These are phyloP conservation scores for Penicillium rolfsii DNA, from an alignment of 2,329 filamentous ascomycete species.

Conservation along the genomic window DNA sequence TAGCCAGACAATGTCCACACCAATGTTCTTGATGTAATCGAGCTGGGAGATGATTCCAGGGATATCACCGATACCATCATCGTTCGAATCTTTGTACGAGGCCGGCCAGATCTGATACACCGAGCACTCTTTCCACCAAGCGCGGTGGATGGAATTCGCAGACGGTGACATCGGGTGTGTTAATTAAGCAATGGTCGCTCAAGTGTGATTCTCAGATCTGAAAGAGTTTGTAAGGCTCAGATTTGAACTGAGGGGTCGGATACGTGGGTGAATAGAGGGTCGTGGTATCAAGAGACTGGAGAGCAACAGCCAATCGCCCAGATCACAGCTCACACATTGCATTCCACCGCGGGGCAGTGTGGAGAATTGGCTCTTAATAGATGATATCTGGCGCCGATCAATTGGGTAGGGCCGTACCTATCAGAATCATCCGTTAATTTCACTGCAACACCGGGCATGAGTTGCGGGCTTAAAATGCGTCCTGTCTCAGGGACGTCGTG, in stretches of 20 bases:
- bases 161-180: slow-evolving; percentile 20
- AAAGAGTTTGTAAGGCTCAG: neutral
- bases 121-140: slow-evolving; percentile 63
- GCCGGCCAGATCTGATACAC: slow-evolving; percentile 65
- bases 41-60: slow-evolving; percentile 66
- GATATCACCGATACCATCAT: slow-evolving; percentile 65
- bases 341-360: slow-evolving; percentile 30
- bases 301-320: slow-evolving; percentile 16
- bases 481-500: slow-evolving; percentile 13
- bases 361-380: slow-evolving; percentile 23
- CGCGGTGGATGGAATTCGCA: slow-evolving; percentile 30
- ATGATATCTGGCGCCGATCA: slow-evolving; percentile 15
- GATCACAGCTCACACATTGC: slow-evolving; percentile 18
- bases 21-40: slow-evolving; percentile 65
- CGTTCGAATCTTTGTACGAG: slow-evolving; percentile 57
- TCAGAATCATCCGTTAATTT: slow-evolving; percentile 2
- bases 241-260: neutral
- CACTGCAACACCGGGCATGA: slow-evolving; percentile 12
- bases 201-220: neutral
- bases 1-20: slow-evolving; percentile 64
- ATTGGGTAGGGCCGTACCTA: neutral
- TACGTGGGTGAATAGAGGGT: slow-evolving; percentile 7
- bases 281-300: slow-evolving; percentile 12
- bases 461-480: slow-evolving; percentile 13
- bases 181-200: neutral